Evolutionary conservation across 345 rosid species (phyloP).

Genomic region (Diplotaxis tenuifolia): DNA sequence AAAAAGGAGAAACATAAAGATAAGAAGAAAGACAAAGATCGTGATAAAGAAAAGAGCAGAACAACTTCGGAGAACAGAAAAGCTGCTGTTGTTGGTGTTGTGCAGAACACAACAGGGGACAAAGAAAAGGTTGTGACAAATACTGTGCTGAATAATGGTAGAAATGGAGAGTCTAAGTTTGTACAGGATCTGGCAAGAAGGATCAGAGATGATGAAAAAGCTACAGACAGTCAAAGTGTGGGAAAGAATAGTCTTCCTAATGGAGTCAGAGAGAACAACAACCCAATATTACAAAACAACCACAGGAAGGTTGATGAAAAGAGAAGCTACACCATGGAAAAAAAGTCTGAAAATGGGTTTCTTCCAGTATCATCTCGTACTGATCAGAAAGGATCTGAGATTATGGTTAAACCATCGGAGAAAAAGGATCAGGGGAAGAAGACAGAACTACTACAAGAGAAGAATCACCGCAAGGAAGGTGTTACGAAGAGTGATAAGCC

Average conservation of each 20-base stretch:
- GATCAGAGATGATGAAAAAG: slow-evolving; percentile 51
- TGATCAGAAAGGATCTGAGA: slow-evolving; percentile 42
- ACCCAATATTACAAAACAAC: not conserved
- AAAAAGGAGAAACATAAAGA: not conserved
- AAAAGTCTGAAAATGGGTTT: slow-evolving; percentile 32
- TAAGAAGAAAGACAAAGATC: slow-evolving; percentile 38
- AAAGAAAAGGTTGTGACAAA: slow-evolving; percentile 33
- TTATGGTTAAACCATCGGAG: slow-evolving; percentile 39
- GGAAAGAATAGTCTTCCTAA: slow-evolving; percentile 19
- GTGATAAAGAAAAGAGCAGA: slow-evolving; percentile 40
- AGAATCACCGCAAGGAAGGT: slow-evolving; percentile 36
- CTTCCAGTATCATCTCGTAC: slow-evolving; percentile 24
- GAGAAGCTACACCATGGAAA: slow-evolving; percentile 9
- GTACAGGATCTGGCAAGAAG: slow-evolving; percentile 55
- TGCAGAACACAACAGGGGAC: slow-evolving; percentile 26
- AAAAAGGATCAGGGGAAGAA: slow-evolving; percentile 40
- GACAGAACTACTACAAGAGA: slow-evolving; percentile 42
- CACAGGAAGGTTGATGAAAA: not conserved
- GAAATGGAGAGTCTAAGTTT: slow-evolving; percentile 44
- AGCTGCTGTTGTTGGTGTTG: slow-evolving; percentile 32
- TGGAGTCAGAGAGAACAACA: slow-evolving; percentile 24
- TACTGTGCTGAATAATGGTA: slow-evolving; percentile 35
- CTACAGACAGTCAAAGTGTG: slow-evolving; percentile 42
- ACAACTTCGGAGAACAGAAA: slow-evolving; percentile 32
- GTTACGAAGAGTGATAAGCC: slow-evolving; percentile 37